phyloP scores from a whole-genome alignment of 345 rosid genomes.

The Salix purpurea region DNA sequence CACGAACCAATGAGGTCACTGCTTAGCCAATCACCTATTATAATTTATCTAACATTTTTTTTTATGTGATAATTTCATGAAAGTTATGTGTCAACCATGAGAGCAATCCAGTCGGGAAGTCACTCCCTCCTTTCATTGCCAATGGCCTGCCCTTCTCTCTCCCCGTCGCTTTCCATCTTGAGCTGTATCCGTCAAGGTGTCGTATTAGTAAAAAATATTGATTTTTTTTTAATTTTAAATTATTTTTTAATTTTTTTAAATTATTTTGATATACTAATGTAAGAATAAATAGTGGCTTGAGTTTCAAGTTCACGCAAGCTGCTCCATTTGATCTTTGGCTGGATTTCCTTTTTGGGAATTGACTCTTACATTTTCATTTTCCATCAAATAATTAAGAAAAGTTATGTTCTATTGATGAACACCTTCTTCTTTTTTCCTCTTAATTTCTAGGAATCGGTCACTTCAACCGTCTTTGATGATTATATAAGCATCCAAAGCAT shows the following conservation, averaged over 20 bases:
- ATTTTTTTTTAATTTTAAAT: too few species aligned
- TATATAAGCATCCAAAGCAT: too few species aligned
- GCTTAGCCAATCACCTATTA: constrained; percentile 13
- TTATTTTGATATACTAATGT: too few species aligned
- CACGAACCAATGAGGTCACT: constrained; percentile 15
- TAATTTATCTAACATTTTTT: background rate
- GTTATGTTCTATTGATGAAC: too few species aligned
- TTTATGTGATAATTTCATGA: background rate
- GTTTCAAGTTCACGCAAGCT: background rate
- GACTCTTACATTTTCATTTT: background rate
- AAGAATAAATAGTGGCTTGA: background rate
- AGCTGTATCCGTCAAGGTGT: constrained; percentile 18
- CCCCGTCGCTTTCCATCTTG: constrained; percentile 1
- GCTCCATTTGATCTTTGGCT: background rate
- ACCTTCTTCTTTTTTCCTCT: too few species aligned
- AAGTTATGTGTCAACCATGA: background rate
- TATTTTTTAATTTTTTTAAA: too few species aligned
- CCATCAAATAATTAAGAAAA: too few species aligned
- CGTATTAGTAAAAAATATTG: background rate
- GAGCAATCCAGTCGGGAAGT: background rate
- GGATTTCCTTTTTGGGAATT: background rate
- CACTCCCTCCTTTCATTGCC: background rate
- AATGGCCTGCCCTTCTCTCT: constrained; percentile 2
- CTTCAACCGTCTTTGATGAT: too few species aligned
- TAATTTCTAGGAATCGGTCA: too few species aligned